These are phyloP conservation scores for Termitomyces sp. DNA, from an alignment of 768 basidiomycete species.

Conservation along the genomic window DNA sequence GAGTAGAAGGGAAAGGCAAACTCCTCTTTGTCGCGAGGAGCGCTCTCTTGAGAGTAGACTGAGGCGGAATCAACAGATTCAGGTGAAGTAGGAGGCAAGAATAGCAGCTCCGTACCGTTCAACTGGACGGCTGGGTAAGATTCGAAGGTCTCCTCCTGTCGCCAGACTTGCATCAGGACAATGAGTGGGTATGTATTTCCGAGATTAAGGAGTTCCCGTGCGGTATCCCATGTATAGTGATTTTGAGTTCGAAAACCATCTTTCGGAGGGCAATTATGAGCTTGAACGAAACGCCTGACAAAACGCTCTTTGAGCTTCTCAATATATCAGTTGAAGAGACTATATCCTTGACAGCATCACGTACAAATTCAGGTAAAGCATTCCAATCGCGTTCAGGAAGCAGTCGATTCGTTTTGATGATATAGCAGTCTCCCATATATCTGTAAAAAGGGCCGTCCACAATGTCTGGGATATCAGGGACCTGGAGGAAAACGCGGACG, in stretches of 20 bases:
- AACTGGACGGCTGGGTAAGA: not conserved
- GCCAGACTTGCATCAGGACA: constrained; percentile 1
- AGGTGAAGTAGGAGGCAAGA: not conserved
- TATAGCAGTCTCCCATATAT: constrained; percentile 12
- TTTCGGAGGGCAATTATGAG: not conserved
- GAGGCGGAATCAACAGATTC: not conserved
- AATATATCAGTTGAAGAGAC: not conserved
- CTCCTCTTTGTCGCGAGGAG: not conserved
- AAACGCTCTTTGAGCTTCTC: constrained; percentile 10
- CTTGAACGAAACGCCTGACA: constrained; percentile 8
- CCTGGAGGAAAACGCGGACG: constrained; percentile 13
- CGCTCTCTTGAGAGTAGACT: constrained; percentile 8
- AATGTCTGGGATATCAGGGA: constrained; percentile 2
- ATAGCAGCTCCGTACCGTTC: not conserved
- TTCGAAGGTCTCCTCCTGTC: not conserved
- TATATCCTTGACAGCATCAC: not conserved
- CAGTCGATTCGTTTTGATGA: constrained; percentile 5
- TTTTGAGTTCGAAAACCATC: constrained; percentile 5
- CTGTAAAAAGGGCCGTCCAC: constrained; percentile 9
- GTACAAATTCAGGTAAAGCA: constrained; percentile 3
- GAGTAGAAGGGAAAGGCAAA: not conserved
- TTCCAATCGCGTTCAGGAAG: constrained; percentile 8
- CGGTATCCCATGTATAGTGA: not conserved
- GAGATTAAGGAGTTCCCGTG: constrained; percentile 2
- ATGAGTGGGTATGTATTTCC: constrained; percentile 11